phyloP scores from a whole-genome alignment of 2,329 filamentous ascomycete genomes.

The Colletotrichum sp. region DNA sequence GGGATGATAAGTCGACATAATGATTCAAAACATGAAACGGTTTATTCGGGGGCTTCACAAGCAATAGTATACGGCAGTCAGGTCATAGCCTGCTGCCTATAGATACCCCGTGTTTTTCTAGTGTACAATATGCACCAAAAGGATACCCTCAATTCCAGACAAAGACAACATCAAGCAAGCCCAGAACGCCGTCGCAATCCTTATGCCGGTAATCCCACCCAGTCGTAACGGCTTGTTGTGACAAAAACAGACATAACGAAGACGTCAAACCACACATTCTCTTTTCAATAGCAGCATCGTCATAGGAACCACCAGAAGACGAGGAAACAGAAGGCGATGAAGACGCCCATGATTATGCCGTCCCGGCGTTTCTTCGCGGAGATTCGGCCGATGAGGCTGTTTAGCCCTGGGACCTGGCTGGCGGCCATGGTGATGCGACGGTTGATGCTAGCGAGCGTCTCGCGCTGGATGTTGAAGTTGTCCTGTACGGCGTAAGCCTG shows the following conservation, averaged over 20 bases:
- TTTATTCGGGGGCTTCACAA: background rate
- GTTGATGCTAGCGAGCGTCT: conserved; percentile 88
- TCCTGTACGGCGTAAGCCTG: conserved; percentile 98
- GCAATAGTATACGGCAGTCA: background rate
- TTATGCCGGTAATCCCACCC: conserved; percentile 20
- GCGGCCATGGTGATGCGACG: conserved; percentile 88
- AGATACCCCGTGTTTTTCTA: conserved; percentile 20
- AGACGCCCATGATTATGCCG: conserved; percentile 88
- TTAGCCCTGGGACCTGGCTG: conserved; percentile 90
- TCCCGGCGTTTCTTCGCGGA: conserved; percentile 94
- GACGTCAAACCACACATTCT: background rate
- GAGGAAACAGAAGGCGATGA: conserved; percentile 92
- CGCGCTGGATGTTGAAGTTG: conserved; percentile 84
- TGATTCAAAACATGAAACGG: background rate
- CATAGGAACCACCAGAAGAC: conserved; percentile 81
- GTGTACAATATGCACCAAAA: conserved; percentile 22
- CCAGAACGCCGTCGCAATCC: conserved; percentile 22
- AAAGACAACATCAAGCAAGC: background rate
- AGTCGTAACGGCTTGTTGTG: conserved; percentile 17
- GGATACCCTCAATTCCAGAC: conserved; percentile 18
- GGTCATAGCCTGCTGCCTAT: background rate
- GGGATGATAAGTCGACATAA: background rate
- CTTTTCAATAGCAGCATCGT: conserved; percentile 26
- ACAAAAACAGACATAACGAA: conserved; percentile 2
- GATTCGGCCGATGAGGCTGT: conserved; percentile 89